Evolutionary conservation across 2,329 filamentous ascomycete species (phyloP).

Genomic region (Fusarium ambrosium): DNA sequence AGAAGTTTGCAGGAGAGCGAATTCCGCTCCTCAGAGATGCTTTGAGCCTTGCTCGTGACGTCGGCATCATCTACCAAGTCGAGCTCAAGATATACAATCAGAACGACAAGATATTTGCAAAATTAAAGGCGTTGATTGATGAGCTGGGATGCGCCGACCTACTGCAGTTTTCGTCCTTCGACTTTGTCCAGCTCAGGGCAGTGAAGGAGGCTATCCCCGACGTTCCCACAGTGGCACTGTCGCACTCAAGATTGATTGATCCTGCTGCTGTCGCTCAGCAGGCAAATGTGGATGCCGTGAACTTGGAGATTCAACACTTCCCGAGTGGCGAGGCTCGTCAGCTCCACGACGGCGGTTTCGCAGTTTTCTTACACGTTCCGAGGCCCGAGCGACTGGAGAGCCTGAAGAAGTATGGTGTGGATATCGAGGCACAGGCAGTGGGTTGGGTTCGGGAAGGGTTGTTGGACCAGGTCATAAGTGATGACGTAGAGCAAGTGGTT

Average conservation of each 20-base stretch:
- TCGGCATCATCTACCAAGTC: conserved; percentile 20
- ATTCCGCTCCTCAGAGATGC: conserved; percentile 15
- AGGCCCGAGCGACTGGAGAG: conserved; percentile 1
- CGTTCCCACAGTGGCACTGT: conserved; percentile 11
- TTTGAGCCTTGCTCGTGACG: conserved; percentile 10
- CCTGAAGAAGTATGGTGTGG: conserved; percentile 15
- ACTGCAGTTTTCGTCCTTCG: conserved; percentile 19
- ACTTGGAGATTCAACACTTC: conserved; percentile 23
- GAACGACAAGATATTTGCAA: conserved; percentile 15
- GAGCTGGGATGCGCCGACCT: conserved; percentile 22
- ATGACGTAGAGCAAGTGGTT: conserved; percentile 16
- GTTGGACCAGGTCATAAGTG: conserved; percentile 19
- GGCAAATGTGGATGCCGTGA: conserved; percentile 17
- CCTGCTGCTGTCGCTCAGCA: conserved; percentile 12
- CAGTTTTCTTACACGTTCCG: conserved; percentile 13
- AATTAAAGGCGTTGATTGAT: conserved; percentile 14
- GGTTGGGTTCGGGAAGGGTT: conserved; percentile 18
- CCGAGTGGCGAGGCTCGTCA: conserved; percentile 16
- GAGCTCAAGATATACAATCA: conserved; percentile 24
- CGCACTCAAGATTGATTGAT: conserved; percentile 18
- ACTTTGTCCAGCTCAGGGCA: conserved; percentile 19
- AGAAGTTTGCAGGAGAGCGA: conserved; percentile 14
- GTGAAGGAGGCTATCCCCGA: conserved; percentile 21
- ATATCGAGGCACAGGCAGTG: conserved; percentile 16
- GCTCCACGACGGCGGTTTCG: conserved; percentile 12